Conservation (phyloP, 1,139 yeast species). For the Suzukiozyma palmioleophila region DNA sequence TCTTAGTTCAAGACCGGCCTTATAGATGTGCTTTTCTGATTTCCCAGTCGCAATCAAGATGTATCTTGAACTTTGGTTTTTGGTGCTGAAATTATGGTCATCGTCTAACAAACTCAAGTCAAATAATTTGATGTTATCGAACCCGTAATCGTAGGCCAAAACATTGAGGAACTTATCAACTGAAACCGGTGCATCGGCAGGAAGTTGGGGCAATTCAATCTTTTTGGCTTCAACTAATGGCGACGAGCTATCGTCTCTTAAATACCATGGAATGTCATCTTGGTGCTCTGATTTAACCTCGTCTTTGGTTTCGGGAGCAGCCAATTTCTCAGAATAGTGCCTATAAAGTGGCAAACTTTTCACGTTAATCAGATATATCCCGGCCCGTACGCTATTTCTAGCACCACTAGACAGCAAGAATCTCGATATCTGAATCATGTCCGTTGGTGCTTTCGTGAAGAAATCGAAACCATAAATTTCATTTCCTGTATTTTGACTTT, state of each 20-base stretch:
- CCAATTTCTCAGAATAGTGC: neutral
- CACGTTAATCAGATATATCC: neutral
- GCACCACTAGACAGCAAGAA: neutral
- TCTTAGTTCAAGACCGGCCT: constrained; percentile 60
- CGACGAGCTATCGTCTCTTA: constrained; percentile 49
- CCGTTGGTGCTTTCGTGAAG: neutral
- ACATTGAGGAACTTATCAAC: constrained; percentile 42
- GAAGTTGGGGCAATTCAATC: constrained; percentile 45
- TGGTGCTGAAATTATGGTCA: constrained; percentile 36
- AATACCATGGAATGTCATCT: constrained; percentile 55
- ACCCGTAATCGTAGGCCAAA: constrained; percentile 59
- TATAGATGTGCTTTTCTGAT: constrained; percentile 69
- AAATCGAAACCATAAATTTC: too few relatives aligned
- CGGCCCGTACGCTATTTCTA: neutral
- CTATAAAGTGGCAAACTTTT: neutral
- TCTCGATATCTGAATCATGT: neutral
- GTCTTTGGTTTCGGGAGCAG: neutral
- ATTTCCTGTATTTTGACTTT: too few relatives aligned
- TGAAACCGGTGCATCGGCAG: constrained; percentile 51
- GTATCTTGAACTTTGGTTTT: constrained; percentile 31
- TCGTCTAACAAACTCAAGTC: constrained; percentile 38
- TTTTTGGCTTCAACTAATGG: constrained; percentile 24
- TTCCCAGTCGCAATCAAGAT: constrained; percentile 76
- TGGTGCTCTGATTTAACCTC: constrained; percentile 1
- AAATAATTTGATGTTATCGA: constrained; percentile 55